These are phyloP conservation scores for Fusarium sp. DNA, from an alignment of 2,329 filamentous ascomycete species.

Conservation along the genomic window DNA sequence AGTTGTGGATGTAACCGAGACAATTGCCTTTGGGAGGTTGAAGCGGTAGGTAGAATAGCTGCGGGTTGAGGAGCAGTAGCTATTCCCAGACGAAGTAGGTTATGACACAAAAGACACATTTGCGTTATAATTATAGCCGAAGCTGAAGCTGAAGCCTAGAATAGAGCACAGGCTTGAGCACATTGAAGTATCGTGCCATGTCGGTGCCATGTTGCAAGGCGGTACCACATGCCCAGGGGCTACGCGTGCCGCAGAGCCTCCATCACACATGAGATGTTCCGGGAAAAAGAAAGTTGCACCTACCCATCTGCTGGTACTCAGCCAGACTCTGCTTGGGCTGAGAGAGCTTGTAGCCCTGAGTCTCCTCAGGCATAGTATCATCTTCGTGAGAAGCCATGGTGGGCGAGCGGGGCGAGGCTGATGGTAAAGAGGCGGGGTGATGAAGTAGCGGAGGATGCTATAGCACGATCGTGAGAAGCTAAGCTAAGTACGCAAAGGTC, in stretches of 20 bases:
- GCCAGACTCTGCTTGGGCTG: conserved; percentile 97
- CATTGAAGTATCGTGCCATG: conserved; percentile 30
- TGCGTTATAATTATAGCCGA: conserved; percentile 4
- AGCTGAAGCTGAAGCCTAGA: not conserved
- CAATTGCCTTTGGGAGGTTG: not conserved
- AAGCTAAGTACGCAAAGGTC: conserved; percentile 7
- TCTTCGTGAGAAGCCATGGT: conserved; percentile 81
- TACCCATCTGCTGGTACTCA: conserved; percentile 94
- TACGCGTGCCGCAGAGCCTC: conserved; percentile 34
- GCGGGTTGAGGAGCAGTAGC: not conserved
- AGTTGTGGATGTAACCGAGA: conserved; percentile 23
- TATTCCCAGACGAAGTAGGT: not conserved
- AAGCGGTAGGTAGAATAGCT: conserved; percentile 16
- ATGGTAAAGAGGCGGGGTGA: conserved; percentile 36
- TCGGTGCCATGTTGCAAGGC: conserved; percentile 22
- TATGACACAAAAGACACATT: conserved; percentile 3
- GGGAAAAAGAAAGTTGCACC: conserved; percentile 53
- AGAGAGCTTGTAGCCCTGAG: conserved; percentile 96
- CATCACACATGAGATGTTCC: conserved; percentile 1
- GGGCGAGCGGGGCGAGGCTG: conserved; percentile 44
- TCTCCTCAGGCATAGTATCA: conserved; percentile 88
- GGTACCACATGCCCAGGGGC: conserved; percentile 22
- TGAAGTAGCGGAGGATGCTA: conserved; percentile 31
- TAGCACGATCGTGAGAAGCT: conserved; percentile 27
- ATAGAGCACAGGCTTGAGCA: not conserved